Evolutionary conservation across 176 grass and related monocot genomes (phyloP).

Genomic region (Carex parvula): DNA sequence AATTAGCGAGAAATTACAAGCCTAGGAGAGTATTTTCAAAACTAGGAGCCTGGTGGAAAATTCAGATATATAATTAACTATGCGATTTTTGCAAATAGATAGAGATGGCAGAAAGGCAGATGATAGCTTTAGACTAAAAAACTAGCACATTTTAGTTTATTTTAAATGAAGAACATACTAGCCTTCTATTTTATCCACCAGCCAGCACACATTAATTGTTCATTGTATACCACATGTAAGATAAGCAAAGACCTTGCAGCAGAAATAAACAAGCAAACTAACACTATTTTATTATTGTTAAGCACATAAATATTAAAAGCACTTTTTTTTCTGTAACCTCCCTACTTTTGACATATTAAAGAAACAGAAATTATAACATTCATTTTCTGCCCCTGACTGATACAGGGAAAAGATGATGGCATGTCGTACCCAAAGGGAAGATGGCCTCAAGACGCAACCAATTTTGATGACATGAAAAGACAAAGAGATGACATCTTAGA

Average conservation of each 20-base stretch:
- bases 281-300: not conserved
- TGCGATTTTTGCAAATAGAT: not conserved
- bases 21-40: not conserved
- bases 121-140: not conserved
- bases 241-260: not conserved
- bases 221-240: not conserved
- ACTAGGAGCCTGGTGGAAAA: not conserved
- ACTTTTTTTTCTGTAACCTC: not conserved
- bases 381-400: not conserved
- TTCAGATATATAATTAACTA: not conserved
- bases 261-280: not conserved
- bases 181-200: not conserved
- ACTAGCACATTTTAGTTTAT: not conserved
- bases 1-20: not conserved
- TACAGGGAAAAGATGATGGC: constrained; percentile 19
- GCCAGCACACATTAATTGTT: not conserved
- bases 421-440: not conserved
- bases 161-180: not conserved
- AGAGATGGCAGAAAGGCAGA: not conserved
- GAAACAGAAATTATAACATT: not conserved
- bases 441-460: constrained; percentile 16
- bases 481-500: constrained; percentile 19
- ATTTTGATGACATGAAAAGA: not conserved
- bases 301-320: not conserved
- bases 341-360: constrained; percentile 1